phyloP scores from a whole-genome alignment of 2,329 filamentous ascomycete species.

The Purpureocillium lavendulum region DNA sequence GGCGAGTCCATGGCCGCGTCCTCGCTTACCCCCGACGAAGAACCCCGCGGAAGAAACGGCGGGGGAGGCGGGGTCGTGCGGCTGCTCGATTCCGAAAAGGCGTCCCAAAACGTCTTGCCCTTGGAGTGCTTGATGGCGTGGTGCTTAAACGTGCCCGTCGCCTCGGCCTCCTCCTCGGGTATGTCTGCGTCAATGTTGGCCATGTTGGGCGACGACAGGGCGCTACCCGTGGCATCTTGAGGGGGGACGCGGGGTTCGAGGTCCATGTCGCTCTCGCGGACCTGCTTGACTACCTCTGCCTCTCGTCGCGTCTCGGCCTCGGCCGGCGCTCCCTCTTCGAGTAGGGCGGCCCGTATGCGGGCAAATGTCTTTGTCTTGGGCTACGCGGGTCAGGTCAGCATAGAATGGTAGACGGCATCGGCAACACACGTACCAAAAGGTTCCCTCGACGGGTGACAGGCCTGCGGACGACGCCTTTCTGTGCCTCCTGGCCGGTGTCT shows the following conservation, averaged over 20 bases:
- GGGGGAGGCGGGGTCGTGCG: constrained; percentile 58
- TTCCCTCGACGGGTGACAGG: constrained; percentile 83
- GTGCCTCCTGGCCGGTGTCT: constrained; percentile 43
- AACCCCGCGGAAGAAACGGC: constrained; percentile 49
- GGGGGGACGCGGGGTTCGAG: constrained; percentile 36
- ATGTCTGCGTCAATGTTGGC: constrained; percentile 43
- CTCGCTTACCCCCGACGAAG: constrained; percentile 55
- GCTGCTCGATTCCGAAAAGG: constrained; percentile 60
- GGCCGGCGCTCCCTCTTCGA: constrained; percentile 80
- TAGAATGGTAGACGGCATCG: too few relatives aligned
- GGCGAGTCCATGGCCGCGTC: constrained; percentile 69
- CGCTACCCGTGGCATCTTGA: constrained; percentile 41
- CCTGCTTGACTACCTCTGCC: constrained; percentile 91
- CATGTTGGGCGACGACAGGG: constrained; percentile 61
- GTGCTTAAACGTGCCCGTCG: constrained; percentile 67
- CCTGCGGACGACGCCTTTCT: constrained; percentile 70
- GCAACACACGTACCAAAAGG: constrained; percentile 77
- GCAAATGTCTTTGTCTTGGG: constrained; percentile 96
- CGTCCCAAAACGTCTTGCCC: constrained; percentile 65
- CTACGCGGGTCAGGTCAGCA: constrained; percentile 30
- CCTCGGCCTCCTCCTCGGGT: constrained; percentile 59
- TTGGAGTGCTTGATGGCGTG: constrained; percentile 65
- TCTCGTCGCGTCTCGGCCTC: constrained; percentile 86
- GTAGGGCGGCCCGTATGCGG: constrained; percentile 78
- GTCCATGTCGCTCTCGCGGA: constrained; percentile 78